Base-by-base conservation (phyloP, 2,329 filamentous ascomycete genomes). In the Emergomyces africanus region DNA sequence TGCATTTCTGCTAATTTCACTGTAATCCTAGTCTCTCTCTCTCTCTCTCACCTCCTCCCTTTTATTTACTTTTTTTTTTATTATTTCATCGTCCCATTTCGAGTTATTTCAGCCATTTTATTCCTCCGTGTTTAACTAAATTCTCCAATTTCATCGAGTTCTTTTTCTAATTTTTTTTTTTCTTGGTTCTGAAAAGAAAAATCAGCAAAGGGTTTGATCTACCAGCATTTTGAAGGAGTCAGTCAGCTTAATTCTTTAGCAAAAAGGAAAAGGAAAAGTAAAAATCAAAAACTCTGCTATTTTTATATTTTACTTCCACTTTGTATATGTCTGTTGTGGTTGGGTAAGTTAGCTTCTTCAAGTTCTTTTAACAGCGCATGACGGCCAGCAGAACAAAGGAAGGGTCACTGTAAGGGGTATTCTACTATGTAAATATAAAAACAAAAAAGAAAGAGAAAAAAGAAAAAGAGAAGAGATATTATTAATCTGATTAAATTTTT, bases 151-250 rank as follows among this genome's bases (percentile, higher is more conserved):
- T n/a, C 20, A 15, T 37, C 51, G 5, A 18, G 46, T 59, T 54
- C 30, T 42, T 54, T 30, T 6, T 54, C 33, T 49, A 20, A 14
- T 46, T 8, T 46, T 48, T 59, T 23, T 14, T 54, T 54, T 55
- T 28, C 14, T 53, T 12, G 23, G 35, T 18, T 44, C 30, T 23
- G 8, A 55, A 39, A 55, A 54, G 39, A 49, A 53, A 42, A 35
- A 23, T n/a, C 37, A 53, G 8, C 18, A 33, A 53, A 44, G 51
- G 25, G 20, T 57, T 25, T 44, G 15, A n/a, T 33, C 25, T 49
- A 48, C 55, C 55, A 57, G 42, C 55, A 57, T 49, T 35, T 50
- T 50, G 33, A 15, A 48, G 55, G 55, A 49, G 55, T 28, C 54
- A 33, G 15, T 35, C 3, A 15, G 23, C 44, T 48, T 44, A 23